phyloP scores from a whole-genome alignment of 2,329 filamentous ascomycete genomes.

The Alternaria ethzedia region DNA sequence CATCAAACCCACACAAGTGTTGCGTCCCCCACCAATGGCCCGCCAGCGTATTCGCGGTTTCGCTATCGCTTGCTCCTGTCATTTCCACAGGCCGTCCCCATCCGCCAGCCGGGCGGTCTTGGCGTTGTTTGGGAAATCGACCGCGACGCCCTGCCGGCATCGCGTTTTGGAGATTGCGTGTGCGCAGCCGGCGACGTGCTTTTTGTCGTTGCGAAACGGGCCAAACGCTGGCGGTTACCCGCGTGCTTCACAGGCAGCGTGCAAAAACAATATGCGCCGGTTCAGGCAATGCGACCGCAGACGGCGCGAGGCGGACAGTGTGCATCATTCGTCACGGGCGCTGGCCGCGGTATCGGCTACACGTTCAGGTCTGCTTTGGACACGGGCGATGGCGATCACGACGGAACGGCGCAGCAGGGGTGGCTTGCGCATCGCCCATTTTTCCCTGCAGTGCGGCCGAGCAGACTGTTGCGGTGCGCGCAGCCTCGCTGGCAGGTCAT shows the following conservation, averaged over 20 bases:
- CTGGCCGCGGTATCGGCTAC: slow-evolving; percentile 21
- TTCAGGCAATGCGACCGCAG: slow-evolving; percentile 22
- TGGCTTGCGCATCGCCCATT: slow-evolving; percentile 40
- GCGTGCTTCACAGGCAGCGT: slow-evolving; percentile 35
- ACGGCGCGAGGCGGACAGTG: slow-evolving; percentile 24
- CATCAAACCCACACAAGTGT: slow-evolving; percentile 43
- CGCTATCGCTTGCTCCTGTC: slow-evolving; percentile 39
- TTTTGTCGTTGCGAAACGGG: slow-evolving; percentile 44
- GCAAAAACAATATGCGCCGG: slow-evolving; percentile 11
- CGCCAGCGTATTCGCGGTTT: slow-evolving; percentile 40
- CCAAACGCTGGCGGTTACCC: slow-evolving; percentile 42
- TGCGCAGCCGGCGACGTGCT: slow-evolving; percentile 4
- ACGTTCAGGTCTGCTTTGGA: slow-evolving; percentile 30
- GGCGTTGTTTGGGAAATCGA: slow-evolving; percentile 43
- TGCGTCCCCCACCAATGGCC: slow-evolving; percentile 32
- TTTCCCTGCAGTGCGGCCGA: slow-evolving; percentile 36
- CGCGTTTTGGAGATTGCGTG: slow-evolving; percentile 36
- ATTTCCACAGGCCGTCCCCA: slow-evolving; percentile 36
- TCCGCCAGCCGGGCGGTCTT: slow-evolving; percentile 36
- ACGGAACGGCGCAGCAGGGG: slow-evolving; percentile 28
- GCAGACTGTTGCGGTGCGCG: slow-evolving; percentile 32
- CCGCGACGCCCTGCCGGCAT: slow-evolving; percentile 30
- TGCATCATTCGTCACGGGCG: slow-evolving; percentile 20
- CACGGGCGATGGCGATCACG: slow-evolving; percentile 34
- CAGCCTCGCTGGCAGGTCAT: slow-evolving; percentile 38